Evolutionary conservation across 345 rosid species (phyloP), one percentile per base, ranked within the genome.

Genomic region (Euphorbia pulcherrima): DNA sequence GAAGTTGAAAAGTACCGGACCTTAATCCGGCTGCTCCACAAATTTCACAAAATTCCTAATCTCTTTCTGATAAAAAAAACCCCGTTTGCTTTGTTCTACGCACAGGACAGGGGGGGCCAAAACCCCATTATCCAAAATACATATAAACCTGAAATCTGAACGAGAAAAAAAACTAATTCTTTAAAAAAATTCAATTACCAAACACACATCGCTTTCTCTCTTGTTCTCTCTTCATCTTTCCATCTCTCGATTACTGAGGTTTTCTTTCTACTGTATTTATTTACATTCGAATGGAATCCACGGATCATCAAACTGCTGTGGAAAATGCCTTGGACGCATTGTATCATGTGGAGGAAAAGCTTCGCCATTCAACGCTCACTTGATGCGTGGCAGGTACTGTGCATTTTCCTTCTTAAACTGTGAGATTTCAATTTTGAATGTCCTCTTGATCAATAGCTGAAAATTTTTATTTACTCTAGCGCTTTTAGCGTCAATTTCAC

Each of bases 251-350:
- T 40, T 16, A 21, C 7, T 55, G 33, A 26, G 57, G 35, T 9
- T 48, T 61, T 4, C 6, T 8, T 40, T 44, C 0, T 10, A 12
- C 23, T 50, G 7, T 29, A 8, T 50, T 60, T 47, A 28, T 16
- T 60, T 21, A 10, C 21, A 48, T 28, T 44, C 37, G 54, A 14
- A 51, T 18, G n/a, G 53, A 17, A 27, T 4, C 60, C 26, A 87
- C 88, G 96, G 99, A 95, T 87, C 88, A 85, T 24, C 97, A 95
- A 80, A 86, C 82, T 69, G 75, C 92, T 50, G 97, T 92, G 81
- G 92, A 89, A 79, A 92, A 90, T 74, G 99, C 99, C 85, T 96
- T 92, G 82, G 89, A 85, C 78, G 92, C 96, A 62, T 90, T 94
- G 78, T 94, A 94, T 74, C 97, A 88, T 72, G 97, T 97, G 24